Base-by-base conservation (phyloP, 208 protist species). In the Wallacemonas sp. region DNA sequence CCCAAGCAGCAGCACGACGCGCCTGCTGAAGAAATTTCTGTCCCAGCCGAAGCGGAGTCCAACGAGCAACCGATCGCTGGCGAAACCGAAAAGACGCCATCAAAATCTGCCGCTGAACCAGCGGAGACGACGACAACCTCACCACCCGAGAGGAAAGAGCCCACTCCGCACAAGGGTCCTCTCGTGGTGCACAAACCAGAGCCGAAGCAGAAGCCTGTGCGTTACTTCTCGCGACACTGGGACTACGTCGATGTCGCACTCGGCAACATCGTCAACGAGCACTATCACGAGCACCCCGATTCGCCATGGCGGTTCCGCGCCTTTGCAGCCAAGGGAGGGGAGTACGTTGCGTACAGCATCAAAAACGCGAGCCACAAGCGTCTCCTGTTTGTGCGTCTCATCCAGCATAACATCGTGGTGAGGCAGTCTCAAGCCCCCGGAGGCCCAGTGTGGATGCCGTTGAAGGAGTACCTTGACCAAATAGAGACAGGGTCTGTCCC, bases 291-390 rank as follows among this genome's bases (percentile, higher is more conserved):
- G 6, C 34, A 77, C 61, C 68, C 75, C 9, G 3, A 60, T 19
- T 85, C 77, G 14, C 65, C 70, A 19, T 79, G 78, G 80, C 83
- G 84, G 21, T 80, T 93, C 44, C 79, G 74, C 29, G 74, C 63
- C 12, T 57, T 89, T 9, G 68, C 75, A 2, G 61, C 80, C 0
- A 78, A 64, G 19, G 44, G 68, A 1, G 87, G 90, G n/a, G 81
- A 88, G 78, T 93, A 93, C 66, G 76, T 92, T 0, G 44, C 91
- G 23, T 90, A 89, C 71, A 80, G 89, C 63, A 73, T 70, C 9
- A 39, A 33, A 8, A 48, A 68, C 14, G 70, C 32, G 11, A 70
- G 65, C 2, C 24, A 69, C 27, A 87, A 85, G 62, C 38, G 47
- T 24, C 34, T 90, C 6, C 30, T 95, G 5, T 81, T 80, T 56